Evolutionary conservation across 2,329 filamentous ascomycete genomes (phyloP).

Genomic region (Lachnellula suecica): DNA sequence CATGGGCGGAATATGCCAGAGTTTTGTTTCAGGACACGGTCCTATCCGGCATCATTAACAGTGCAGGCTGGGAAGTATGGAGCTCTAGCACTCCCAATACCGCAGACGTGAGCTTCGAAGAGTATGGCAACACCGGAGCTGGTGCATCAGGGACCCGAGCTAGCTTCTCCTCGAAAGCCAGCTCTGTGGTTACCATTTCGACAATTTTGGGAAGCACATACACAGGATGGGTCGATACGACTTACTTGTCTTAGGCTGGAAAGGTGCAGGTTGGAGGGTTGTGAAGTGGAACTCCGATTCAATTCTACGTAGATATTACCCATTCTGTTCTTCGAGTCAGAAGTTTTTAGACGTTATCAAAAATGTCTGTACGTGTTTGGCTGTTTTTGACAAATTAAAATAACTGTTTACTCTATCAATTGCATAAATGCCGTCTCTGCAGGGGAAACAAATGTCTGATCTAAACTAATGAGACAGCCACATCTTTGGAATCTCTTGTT

Average conservation of each 20-base stretch:
- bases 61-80: constrained; percentile 52
- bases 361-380: too few relatives aligned
- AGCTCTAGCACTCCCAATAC: constrained; percentile 40
- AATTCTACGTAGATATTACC: too few relatives aligned
- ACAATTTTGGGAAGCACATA: constrained; percentile 45
- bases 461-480: too few relatives aligned
- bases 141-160: constrained; percentile 50
- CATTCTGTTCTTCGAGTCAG: constrained; percentile 12
- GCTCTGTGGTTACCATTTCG: constrained; percentile 40
- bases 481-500: too few relatives aligned
- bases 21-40: constrained; percentile 50
- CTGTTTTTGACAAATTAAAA: too few relatives aligned
- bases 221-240: constrained; percentile 42
- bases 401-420: too few relatives aligned
- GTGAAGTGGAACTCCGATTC: not conserved
- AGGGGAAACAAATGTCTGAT: too few relatives aligned
- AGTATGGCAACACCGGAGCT: constrained; percentile 52
- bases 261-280: not conserved
- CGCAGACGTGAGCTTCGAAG: constrained; percentile 48
- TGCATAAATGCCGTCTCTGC: too few relatives aligned
- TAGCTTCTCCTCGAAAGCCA: constrained; percentile 43
- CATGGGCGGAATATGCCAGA: constrained; percentile 50
- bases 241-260: constrained; percentile 34
- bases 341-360: not conserved
- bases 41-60: constrained; percentile 49